phyloP scores from a whole-genome alignment of 1,284 basidiomycete genomes.

The Moesziomyces sp. region DNA sequence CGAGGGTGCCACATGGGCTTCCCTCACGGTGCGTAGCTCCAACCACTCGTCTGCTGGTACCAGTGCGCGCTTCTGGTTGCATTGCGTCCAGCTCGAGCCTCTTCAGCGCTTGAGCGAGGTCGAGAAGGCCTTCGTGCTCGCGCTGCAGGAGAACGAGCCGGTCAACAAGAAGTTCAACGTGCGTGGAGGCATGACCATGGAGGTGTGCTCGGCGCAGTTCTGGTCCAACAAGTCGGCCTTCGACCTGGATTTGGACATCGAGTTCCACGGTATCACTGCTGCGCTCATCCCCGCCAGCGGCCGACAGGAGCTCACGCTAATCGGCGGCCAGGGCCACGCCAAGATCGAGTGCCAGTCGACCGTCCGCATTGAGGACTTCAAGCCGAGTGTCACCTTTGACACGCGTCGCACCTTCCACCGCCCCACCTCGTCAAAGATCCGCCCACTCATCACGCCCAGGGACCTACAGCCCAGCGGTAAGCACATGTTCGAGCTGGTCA shows the following conservation, averaged over 20 bases:
- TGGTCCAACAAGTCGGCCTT: conserved; percentile 65
- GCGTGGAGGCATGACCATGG: conserved; percentile 66
- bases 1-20: conserved; percentile 67
- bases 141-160: conserved; percentile 65
- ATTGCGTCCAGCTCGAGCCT: conserved; percentile 66
- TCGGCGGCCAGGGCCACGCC: conserved; percentile 64
- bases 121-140: conserved; percentile 64
- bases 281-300: conserved; percentile 49
- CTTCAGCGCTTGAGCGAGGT: conserved; percentile 61
- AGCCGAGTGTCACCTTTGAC: conserved; percentile 64
- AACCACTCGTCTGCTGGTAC: conserved; percentile 59
- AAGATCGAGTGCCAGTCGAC: conserved; percentile 58
- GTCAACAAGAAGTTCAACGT: conserved; percentile 64
- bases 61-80: conserved; percentile 67
- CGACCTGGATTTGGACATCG: conserved; percentile 64
- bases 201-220: conserved; percentile 67
- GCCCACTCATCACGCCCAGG: conserved; percentile 57
- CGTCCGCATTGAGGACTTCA: conserved; percentile 64
- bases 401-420: conserved; percentile 62
- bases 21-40: conserved; percentile 60
- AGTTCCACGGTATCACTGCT: conserved; percentile 66
- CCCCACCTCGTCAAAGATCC: conserved; percentile 54
- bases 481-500: conserved; percentile 65
- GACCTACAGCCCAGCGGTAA: conserved; percentile 64
- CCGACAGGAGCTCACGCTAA: conserved; percentile 59